Conservation (phyloP, 345 rosid genomes). For the Arabidopsis thaliana region DNA sequence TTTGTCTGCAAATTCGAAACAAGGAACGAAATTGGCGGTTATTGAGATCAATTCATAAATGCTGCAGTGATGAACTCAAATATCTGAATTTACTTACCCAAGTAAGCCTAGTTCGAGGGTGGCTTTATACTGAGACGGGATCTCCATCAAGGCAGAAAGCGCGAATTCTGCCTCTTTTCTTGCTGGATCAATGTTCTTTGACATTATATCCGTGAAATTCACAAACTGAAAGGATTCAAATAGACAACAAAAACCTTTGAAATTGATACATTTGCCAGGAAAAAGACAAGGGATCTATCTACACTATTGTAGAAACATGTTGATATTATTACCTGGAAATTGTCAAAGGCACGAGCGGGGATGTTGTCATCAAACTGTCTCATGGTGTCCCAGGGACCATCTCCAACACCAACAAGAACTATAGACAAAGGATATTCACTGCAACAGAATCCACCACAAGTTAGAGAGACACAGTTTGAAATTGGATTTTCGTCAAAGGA, state of each 20-base stretch:
- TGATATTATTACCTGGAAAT: constrained; percentile 57
- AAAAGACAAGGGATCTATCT: not conserved
- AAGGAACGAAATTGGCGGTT: constrained; percentile 7
- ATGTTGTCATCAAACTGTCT: constrained; percentile 94
- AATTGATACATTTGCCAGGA: not conserved
- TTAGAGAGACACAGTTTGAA: constrained; percentile 6
- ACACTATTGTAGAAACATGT: constrained; percentile 11
- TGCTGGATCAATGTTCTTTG: constrained; percentile 61
- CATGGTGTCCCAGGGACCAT: constrained; percentile 97
- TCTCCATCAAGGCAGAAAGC: constrained; percentile 90
- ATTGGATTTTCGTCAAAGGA: not conserved
- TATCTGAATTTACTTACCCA: constrained; percentile 54
- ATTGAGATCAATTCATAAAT: constrained; percentile 2
- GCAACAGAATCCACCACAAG: constrained; percentile 38
- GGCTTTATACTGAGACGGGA: constrained; percentile 88
- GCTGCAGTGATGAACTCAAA: not conserved
- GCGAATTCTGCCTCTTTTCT: constrained; percentile 84
- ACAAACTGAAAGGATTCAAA: constrained; percentile 58
- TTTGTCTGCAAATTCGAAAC: constrained; percentile 45
- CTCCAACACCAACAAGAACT: constrained; percentile 91
- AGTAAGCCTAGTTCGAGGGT: constrained; percentile 77
- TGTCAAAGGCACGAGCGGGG: constrained; percentile 84
- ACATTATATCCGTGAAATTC: constrained; percentile 86
- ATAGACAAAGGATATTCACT: constrained; percentile 87
- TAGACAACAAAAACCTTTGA: not conserved